These are phyloP conservation scores for Sicyos edulis DNA, from an alignment of 306 rosid genomes.

Conservation along the genomic window DNA sequence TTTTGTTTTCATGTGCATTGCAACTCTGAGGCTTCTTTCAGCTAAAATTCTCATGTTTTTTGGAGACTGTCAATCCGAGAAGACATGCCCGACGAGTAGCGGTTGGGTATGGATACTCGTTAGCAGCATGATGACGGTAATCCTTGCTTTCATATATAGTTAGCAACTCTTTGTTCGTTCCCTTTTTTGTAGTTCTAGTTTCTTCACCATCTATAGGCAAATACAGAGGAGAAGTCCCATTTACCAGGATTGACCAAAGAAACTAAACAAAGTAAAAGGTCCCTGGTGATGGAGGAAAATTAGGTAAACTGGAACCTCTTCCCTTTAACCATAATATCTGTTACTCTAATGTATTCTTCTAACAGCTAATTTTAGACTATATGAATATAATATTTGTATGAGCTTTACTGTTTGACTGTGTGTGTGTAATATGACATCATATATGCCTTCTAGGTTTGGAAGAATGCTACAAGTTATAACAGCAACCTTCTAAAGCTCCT, in stretches of 20 bases:
- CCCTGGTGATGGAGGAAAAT: not conserved
- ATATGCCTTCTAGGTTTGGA: too few relatives aligned
- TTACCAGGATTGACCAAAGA: not conserved
- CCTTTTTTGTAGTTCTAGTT: not conserved
- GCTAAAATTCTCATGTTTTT: constrained; percentile 30
- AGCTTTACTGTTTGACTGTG: too few relatives aligned
- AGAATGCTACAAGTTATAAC: too few relatives aligned
- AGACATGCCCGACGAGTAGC: constrained; percentile 35
- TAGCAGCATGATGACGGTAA: constrained; percentile 51
- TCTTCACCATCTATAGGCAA: not conserved
- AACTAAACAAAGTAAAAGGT: not conserved
- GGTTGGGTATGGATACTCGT: constrained; percentile 65
- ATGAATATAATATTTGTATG: too few relatives aligned
- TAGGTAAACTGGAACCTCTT: not conserved
- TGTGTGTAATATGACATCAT: too few relatives aligned
- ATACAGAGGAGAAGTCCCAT: not conserved
- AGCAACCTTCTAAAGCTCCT: too few relatives aligned
- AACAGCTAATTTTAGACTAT: too few relatives aligned
- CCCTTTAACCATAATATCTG: not conserved
- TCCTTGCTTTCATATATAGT: constrained; percentile 47
- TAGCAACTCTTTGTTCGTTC: constrained; percentile 24
- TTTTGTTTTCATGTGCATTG: constrained; percentile 51
- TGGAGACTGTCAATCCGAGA: constrained; percentile 34
- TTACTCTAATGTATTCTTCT: too few relatives aligned
- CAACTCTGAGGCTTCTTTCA: constrained; percentile 50